Percentiles rank a stretch among this genome's conserved stretches.
phyloP scores from a whole-genome alignment of 768 basidiomycete genomes.

The Boletus tomentosulus region DNA sequence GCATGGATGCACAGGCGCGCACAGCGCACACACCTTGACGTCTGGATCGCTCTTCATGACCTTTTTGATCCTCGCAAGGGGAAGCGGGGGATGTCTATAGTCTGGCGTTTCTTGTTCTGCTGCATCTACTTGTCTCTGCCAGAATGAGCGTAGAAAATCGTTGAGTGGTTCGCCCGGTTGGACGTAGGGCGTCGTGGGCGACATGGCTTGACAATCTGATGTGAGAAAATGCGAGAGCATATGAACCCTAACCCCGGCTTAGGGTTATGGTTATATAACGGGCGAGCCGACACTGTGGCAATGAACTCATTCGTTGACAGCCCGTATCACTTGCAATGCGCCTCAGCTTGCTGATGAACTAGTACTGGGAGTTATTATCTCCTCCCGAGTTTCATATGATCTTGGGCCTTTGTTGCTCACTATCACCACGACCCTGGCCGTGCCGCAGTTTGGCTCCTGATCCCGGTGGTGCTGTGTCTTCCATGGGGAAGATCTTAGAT shows the following conservation, averaged over 20 bases:
- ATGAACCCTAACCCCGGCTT: constrained; percentile 27
- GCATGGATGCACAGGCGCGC: background rate
- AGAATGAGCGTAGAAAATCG: constrained; percentile 81
- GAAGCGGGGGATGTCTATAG: constrained; percentile 82
- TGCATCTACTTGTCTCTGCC: constrained; percentile 83
- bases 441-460: background rate
- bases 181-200: constrained; percentile 57
- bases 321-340: no score
- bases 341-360: background rate
- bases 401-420: background rate
- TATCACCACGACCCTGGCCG: background rate
- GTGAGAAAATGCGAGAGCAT: constrained; percentile 13
- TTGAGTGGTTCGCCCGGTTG: constrained; percentile 84
- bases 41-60: constrained; percentile 99
- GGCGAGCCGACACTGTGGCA: background rate
- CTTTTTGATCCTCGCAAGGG: constrained; percentile 95
- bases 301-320: no score
- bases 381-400: background rate
- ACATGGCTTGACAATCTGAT: constrained; percentile 20
- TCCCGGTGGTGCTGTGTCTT: background rate
- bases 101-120: constrained; percentile 85
- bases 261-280: constrained; percentile 8
- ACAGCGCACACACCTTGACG: constrained; percentile 67
- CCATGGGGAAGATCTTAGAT: background rate
- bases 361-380: background rate